Base-by-base conservation (phyloP, 345 rosid species). In the Trapa bicornis region DNA sequence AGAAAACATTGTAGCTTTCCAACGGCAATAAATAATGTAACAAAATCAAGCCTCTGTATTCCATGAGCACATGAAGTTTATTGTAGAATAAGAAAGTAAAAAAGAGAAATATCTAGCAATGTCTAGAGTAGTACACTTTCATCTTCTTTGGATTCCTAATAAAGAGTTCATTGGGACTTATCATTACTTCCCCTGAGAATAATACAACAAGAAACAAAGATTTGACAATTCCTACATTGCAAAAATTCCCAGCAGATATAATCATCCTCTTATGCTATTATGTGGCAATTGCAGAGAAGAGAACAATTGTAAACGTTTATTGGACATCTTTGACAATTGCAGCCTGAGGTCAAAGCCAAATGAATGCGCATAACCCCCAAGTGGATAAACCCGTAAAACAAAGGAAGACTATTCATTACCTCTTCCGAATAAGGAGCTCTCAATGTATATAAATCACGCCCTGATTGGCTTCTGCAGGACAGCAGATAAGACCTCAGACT, bases 391-490 rank as follows among this genome's bases (percentile, higher is more conserved):
- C 63, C 15, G 47, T 68, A 35, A n/a, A 45, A 29, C 56, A 43
- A 47, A 39, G 38, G 29, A 36, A 38, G 5, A 57, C 57, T 61
- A 32, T 48, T 41, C 47, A 42, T 69, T 35, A 69, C 65, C 65
- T 69, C 66, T 47, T 41, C 37, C 37, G 54, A 5, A 1, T 29
- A 11, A 58, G 63, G 35, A 42, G 11, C 54, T 32, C 66, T 37
- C 29, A 22, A 22, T 0, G 1, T 13, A 35, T 54, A 71, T 45
- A 65, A 66, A 50, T 80, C 83, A 86, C 66, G 70, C 79, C 79
- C 95, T 84, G 61, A 75, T 87, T 0, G 97, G 99, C 82, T 94
- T 94, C 74, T 91, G 99, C 54, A 94, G 82, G 70, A 91, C 96
- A 73, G 96, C 91, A 33, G 99, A 91, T 63, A 94, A 83, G 66